Conservation (phyloP, 23 red algal genomes). For the Gracilaria gracilis region DNA sequence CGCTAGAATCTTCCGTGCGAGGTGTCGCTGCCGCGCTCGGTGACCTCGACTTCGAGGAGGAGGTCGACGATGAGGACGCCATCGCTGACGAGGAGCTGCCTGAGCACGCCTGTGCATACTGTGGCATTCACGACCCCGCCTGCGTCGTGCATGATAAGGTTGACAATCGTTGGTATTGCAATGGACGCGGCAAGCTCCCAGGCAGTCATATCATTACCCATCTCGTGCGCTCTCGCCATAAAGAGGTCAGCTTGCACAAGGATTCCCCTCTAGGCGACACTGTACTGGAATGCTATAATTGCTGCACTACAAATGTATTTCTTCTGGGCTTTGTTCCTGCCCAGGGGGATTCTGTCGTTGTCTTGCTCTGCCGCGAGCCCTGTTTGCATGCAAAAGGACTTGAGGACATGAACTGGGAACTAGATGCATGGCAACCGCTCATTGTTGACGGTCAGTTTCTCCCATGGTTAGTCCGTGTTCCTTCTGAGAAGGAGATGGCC, state of each 20-base stretch:
- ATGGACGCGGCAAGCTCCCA: slow-evolving; percentile 72
- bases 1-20: slow-evolving; percentile 65
- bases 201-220: slow-evolving; percentile 94
- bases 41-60: slow-evolving; percentile 80
- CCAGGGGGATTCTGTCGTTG: slow-evolving; percentile 95
- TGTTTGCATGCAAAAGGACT: slow-evolving; percentile 86
- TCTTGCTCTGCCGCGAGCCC: slow-evolving; percentile 91
- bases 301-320: slow-evolving; percentile 93
- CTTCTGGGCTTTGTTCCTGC: slow-evolving; percentile 92
- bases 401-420: slow-evolving; percentile 93
- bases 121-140: slow-evolving; percentile 92
- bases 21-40: slow-evolving; percentile 47
- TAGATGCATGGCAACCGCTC: slow-evolving; percentile 91
- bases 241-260: slow-evolving; percentile 86
- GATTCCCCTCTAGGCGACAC: slow-evolving; percentile 87
- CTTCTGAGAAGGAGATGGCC: slow-evolving; percentile 80
- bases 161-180: slow-evolving; percentile 92
- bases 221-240: slow-evolving; percentile 85
- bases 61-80: slow-evolving; percentile 76
- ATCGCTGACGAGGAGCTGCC: slow-evolving; percentile 70
- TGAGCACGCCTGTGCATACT: slow-evolving; percentile 88
- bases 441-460: slow-evolving; percentile 91
- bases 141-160: slow-evolving; percentile 85
- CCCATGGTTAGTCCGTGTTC: slow-evolving; percentile 86
- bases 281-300: slow-evolving; percentile 96